Evolutionary conservation across 345 rosid genomes (phyloP).

Genomic region (Carallia brachiata): DNA sequence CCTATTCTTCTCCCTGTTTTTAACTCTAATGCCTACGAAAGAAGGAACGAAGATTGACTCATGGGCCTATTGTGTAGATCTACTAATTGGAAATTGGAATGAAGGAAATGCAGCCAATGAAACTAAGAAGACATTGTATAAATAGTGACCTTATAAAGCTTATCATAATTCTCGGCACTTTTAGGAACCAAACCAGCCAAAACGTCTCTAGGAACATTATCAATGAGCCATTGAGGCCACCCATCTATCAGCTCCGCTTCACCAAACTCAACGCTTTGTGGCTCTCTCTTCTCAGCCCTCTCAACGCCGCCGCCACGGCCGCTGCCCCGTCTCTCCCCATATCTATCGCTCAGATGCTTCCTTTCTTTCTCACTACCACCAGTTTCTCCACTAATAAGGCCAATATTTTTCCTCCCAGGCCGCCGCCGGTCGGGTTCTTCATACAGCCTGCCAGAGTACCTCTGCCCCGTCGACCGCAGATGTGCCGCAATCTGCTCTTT

Average conservation of each 20-base stretch:
- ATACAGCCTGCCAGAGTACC: slow-evolving; percentile 20
- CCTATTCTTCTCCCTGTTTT: no score
- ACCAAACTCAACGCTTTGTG: slow-evolving; percentile 1
- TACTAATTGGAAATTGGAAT: neutral
- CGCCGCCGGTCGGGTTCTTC: slow-evolving; percentile 14
- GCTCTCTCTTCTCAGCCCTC: slow-evolving; percentile 4
- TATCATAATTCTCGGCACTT: slow-evolving; percentile 58
- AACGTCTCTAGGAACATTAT: slow-evolving; percentile 48
- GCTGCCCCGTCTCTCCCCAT: neutral
- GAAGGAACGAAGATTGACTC: neutral
- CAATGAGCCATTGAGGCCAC: slow-evolving; percentile 67
- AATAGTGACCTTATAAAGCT: slow-evolving; percentile 53
- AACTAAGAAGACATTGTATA: neutral
- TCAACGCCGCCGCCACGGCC: slow-evolving; percentile 4
- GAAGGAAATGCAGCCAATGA: neutral
- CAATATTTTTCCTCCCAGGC: slow-evolving; percentile 8
- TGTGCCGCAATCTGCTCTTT: slow-evolving; percentile 15
- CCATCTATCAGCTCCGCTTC: slow-evolving; percentile 42
- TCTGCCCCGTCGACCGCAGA: slow-evolving; percentile 50
- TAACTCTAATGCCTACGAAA: no score
- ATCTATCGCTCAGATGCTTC: slow-evolving; percentile 9
- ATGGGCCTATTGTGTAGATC: neutral
- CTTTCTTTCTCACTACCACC: slow-evolving; percentile 19
- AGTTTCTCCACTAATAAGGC: neutral
- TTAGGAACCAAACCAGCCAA: slow-evolving; percentile 54